phyloP scores from a whole-genome alignment of 345 rosid genomes.

The Arabidopsis suecica region DNA sequence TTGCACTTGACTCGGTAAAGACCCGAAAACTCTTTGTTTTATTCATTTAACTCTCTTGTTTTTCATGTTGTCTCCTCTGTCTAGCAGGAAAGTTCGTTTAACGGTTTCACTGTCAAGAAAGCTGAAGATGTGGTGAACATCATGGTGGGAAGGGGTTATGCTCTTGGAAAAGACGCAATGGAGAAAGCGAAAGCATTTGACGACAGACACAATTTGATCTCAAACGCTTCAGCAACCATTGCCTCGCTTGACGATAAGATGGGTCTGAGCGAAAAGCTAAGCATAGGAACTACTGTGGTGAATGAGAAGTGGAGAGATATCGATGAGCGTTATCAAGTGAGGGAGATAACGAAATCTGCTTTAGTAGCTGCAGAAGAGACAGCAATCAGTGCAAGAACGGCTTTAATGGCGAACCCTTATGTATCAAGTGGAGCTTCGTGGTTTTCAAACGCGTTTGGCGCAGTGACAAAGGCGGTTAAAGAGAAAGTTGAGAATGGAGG shows the following conservation, averaged over 20 bases:
- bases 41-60: background rate
- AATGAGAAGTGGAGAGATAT: conserved; percentile 83
- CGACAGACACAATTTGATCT: conserved; percentile 80
- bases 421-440: conserved; percentile 79
- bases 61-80: conserved; percentile 42
- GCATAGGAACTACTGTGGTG: conserved; percentile 70
- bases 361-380: conserved; percentile 81
- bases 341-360: conserved; percentile 91
- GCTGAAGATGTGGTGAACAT: conserved; percentile 87
- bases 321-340: conserved; percentile 89
- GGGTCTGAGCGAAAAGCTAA: conserved; percentile 82
- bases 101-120: conserved; percentile 71
- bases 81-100: conserved; percentile 48
- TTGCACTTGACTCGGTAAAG: conserved; percentile 52
- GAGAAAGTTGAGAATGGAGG: conserved; percentile 70
- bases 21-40: background rate
- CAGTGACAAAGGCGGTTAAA: conserved; percentile 84
- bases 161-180: conserved; percentile 87
- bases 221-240: conserved; percentile 85
- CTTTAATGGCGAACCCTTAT: conserved; percentile 86
- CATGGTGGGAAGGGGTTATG: conserved; percentile 89
- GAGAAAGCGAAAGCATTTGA: conserved; percentile 85
- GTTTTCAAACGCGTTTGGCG: conserved; percentile 81
- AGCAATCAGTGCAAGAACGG: conserved; percentile 79
- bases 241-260: conserved; percentile 78